Evolutionary conservation across 805 yeast species (phyloP).

Genomic region (Lipomyces lipofer): DNA sequence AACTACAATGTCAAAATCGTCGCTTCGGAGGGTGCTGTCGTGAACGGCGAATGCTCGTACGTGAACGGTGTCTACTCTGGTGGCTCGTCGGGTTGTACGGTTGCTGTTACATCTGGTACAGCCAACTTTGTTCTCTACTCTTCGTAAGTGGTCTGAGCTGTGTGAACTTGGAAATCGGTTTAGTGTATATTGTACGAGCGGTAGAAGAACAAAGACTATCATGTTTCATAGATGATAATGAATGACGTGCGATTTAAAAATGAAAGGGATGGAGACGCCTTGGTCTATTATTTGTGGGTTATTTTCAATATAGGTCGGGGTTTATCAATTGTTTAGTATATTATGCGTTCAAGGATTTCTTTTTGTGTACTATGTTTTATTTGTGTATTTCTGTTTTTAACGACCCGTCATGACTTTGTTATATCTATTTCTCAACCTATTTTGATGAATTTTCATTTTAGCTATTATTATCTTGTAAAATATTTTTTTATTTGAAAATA

Average conservation of each 20-base stretch:
- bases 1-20: constrained; percentile 79
- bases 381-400: background rate
- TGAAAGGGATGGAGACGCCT: no score
- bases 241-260: background rate
- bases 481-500: background rate
- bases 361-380: background rate
- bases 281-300: background rate
- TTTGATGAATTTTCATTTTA: no score
- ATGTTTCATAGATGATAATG: background rate
- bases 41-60: constrained; percentile 77
- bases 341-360: background rate
- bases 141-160: no score
- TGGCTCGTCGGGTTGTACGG: constrained; percentile 83
- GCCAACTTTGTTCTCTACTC: constrained; percentile 81
- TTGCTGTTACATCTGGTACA: constrained; percentile 77
- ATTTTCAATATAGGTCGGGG: no score
- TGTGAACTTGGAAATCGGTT: background rate
- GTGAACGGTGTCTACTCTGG: constrained; percentile 67
- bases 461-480: no score
- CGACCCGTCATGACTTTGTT: background rate
- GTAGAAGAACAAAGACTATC: background rate
- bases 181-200: background rate
- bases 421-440: no score
- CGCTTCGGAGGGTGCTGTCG: constrained; percentile 60
- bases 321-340: background rate